Conservation (phyloP, 306 rosid species). For the Pueraria montana region DNA sequence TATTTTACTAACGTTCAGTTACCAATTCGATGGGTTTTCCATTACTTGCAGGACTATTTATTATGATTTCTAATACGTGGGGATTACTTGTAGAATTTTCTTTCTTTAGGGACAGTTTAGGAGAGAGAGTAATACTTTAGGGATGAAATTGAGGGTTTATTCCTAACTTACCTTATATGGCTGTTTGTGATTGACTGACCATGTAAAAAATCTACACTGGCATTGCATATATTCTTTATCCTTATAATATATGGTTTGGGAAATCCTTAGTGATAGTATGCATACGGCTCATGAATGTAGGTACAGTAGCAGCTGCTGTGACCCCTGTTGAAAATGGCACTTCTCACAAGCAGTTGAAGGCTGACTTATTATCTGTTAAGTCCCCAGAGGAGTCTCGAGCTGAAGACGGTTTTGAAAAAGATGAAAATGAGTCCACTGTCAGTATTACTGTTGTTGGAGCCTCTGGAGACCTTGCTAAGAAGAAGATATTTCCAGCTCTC, state of each 20-base stretch:
- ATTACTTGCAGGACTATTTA: not conserved
- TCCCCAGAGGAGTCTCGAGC: conserved; percentile 55
- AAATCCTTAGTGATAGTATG: conserved; percentile 22
- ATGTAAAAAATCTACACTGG: not conserved
- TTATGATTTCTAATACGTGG: too few species aligned
- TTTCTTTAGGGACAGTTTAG: not conserved
- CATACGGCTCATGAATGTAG: conserved; percentile 47
- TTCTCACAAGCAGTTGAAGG: conserved; percentile 58
- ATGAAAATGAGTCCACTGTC: conserved; percentile 61
- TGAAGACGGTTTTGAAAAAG: conserved; percentile 39
- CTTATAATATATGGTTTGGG: conserved; percentile 1
- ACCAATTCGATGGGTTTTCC: not conserved
- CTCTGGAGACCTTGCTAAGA: conserved; percentile 95
- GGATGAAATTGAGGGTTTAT: not conserved
- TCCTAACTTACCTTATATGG: not conserved
- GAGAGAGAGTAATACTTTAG: not conserved
- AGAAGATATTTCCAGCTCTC: conserved; percentile 96
- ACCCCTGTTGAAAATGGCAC: conserved; percentile 55
- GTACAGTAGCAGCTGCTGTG: conserved; percentile 57
- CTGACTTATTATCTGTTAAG: conserved; percentile 48
- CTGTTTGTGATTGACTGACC: not conserved
- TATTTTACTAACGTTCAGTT: not conserved
- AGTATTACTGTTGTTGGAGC: conserved; percentile 96
- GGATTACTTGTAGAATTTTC: not conserved
- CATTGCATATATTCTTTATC: not conserved